Conservation (phyloP, 345 rosid genomes). For the Sisymbrium irio region DNA sequence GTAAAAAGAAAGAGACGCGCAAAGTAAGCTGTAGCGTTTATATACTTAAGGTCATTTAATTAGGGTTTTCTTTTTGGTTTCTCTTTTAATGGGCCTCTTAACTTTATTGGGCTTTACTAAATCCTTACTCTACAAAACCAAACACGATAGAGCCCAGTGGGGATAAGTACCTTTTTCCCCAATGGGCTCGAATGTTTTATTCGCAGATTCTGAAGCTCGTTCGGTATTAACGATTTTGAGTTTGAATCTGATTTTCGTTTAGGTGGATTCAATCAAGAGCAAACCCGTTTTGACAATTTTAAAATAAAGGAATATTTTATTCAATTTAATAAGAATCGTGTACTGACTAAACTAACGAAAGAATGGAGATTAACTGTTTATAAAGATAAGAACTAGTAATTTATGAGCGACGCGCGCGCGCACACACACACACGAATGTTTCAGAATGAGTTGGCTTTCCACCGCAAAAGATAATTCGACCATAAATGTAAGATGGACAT, state of each 20-base stretch:
- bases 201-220: no score
- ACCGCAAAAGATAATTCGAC: slow-evolving; percentile 3
- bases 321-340: neutral
- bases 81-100: slow-evolving; percentile 21
- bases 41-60: neutral
- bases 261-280: neutral
- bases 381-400: neutral
- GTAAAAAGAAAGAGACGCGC: neutral
- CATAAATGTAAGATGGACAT: neutral
- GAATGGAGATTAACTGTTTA: neutral
- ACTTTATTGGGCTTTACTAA: neutral
- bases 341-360: neutral
- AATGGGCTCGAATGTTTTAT: no score
- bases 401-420: no score
- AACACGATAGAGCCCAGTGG: no score
- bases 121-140: no score
- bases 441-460: neutral
- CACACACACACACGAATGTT: neutral
- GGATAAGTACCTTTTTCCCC: no score
- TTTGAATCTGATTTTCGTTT: neutral
- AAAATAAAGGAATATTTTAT: neutral
- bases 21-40: neutral
- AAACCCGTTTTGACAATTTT: no score
- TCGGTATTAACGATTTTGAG: no score
- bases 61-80: slow-evolving; percentile 19